These are phyloP conservation scores for Henningerozyma blattae DNA, from an alignment of 805 yeast genomes.

Conservation along the genomic window DNA sequence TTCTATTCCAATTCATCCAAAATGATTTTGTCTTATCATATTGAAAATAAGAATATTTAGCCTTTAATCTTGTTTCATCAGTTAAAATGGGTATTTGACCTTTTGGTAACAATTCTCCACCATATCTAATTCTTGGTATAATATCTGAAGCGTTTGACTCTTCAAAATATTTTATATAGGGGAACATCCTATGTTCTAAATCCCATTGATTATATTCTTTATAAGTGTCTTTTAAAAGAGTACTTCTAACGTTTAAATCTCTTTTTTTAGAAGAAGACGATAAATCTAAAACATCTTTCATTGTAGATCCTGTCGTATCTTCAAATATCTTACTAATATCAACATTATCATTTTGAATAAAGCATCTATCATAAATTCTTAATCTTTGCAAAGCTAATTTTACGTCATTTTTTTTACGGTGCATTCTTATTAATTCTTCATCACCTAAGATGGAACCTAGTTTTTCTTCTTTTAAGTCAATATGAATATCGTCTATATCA, in stretches of 20 bases:
- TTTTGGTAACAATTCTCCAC: slow-evolving; percentile 1
- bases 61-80: not conserved
- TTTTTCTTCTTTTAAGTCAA: slow-evolving; percentile 1
- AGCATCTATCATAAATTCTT: slow-evolving; percentile 12
- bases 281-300: too few relatives aligned
- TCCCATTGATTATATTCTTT: slow-evolving; percentile 9
- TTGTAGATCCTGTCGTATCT: too few relatives aligned
- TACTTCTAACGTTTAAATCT: too few relatives aligned
- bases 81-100: slow-evolving; percentile 6
- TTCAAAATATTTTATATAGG: slow-evolving; percentile 7
- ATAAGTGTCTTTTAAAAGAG: too few relatives aligned
- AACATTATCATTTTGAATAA: slow-evolving; percentile 2
- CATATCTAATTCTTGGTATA: slow-evolving; percentile 6
- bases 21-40: slow-evolving; percentile 6
- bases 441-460: not conserved
- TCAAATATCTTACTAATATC: not conserved
- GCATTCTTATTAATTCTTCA: slow-evolving; percentile 2
- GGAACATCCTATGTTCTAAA: slow-evolving; percentile 16
- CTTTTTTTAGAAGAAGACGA: too few relatives aligned
- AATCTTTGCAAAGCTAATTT: slow-evolving; percentile 8
- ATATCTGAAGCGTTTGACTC: slow-evolving; percentile 4
- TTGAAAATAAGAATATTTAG: not conserved
- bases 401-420: slow-evolving; percentile 4
- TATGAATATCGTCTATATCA: slow-evolving; percentile 6
- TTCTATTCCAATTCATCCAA: slow-evolving; percentile 8